phyloP scores from a whole-genome alignment of 257 asterid genomes.

The Lavandula angustifolia region DNA sequence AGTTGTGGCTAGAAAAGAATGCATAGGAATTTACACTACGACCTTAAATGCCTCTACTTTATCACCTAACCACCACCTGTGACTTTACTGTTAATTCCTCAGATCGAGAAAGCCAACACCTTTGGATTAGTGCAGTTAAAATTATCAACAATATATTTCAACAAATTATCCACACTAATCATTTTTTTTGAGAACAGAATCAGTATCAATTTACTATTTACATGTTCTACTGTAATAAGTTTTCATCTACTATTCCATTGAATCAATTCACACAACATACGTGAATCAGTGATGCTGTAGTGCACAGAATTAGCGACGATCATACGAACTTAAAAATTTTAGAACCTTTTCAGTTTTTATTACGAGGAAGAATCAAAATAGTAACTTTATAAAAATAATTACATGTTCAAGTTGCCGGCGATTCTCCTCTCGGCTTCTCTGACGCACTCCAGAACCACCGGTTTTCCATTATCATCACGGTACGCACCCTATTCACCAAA shows the following conservation, averaged over 20 bases:
- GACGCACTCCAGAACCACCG: slow-evolving; percentile 95
- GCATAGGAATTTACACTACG: slow-evolving; percentile 22
- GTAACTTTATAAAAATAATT: slow-evolving; percentile 5
- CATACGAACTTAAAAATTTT: not conserved
- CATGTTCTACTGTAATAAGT: not conserved
- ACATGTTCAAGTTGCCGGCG: slow-evolving; percentile 79
- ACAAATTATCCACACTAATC: not conserved
- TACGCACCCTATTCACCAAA: slow-evolving; percentile 70
- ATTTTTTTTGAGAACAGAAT: too few species aligned
- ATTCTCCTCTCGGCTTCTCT: slow-evolving; percentile 93
- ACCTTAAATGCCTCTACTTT: slow-evolving; percentile 5
- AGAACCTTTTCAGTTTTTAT: not conserved
- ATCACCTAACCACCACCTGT: slow-evolving; percentile 30
- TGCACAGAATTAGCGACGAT: slow-evolving; percentile 1
- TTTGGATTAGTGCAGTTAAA: not conserved
- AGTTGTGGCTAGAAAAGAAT: slow-evolving; percentile 24
- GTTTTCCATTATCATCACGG: slow-evolving; percentile 92
- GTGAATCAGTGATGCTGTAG: not conserved
- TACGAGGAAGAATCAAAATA: not conserved
- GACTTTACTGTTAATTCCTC: slow-evolving; percentile 25
- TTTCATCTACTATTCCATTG: not conserved
- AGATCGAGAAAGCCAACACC: not conserved
- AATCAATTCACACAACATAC: too few species aligned
- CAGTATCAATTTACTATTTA: too few species aligned
- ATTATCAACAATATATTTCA: not conserved